A percentile compares a stretch with the other conserved stretches of the same genome.
Evolutionary conservation across 768 basidiomycete genomes (phyloP).

Genomic region (Lentinus tigrinus): DNA sequence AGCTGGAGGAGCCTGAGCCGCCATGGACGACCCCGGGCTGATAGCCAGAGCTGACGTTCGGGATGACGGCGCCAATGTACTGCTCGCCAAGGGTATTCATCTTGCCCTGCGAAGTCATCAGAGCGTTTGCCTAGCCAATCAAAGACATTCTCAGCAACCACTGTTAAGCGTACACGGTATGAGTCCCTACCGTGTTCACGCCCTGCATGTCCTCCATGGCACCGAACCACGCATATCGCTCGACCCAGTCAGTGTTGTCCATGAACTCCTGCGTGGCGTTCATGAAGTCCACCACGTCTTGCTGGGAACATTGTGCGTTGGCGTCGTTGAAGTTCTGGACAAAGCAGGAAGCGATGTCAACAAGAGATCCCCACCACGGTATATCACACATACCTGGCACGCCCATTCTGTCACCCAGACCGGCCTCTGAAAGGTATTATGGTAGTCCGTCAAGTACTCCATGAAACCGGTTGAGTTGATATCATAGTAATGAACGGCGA

Average conservation of each 20-base stretch:
- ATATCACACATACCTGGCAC: conserved; percentile 35
- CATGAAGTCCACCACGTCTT: conserved; percentile 47
- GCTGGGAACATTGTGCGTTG: conserved; percentile 42
- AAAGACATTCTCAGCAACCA: background rate
- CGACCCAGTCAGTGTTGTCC: conserved; percentile 51
- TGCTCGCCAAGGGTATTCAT: conserved; percentile 50
- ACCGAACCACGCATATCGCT: conserved; percentile 64
- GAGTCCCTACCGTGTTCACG: conserved; percentile 42
- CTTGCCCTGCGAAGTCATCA: conserved; percentile 42
- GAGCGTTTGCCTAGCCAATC: conserved; percentile 37
- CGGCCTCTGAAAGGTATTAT: conserved; percentile 49
- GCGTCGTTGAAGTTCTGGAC: conserved; percentile 39
- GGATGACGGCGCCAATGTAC: conserved; percentile 38
- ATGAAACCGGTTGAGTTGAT: conserved; percentile 53
- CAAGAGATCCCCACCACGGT: background rate
- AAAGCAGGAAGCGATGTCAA: background rate
- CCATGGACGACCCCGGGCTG: conserved; percentile 24
- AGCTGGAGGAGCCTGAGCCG: conserved; percentile 13
- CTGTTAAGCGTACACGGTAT: background rate
- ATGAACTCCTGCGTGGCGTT: conserved; percentile 53
- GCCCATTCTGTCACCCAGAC: conserved; percentile 66
- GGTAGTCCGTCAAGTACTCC: conserved; percentile 48
- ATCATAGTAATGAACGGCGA: conserved; percentile 61
- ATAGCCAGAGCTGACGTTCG: conserved; percentile 19
- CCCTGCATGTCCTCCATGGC: conserved; percentile 49